These are phyloP conservation scores for Trichoderma oligosporum DNA, from an alignment of 2,329 filamentous ascomycete species.

Conservation along the genomic window DNA sequence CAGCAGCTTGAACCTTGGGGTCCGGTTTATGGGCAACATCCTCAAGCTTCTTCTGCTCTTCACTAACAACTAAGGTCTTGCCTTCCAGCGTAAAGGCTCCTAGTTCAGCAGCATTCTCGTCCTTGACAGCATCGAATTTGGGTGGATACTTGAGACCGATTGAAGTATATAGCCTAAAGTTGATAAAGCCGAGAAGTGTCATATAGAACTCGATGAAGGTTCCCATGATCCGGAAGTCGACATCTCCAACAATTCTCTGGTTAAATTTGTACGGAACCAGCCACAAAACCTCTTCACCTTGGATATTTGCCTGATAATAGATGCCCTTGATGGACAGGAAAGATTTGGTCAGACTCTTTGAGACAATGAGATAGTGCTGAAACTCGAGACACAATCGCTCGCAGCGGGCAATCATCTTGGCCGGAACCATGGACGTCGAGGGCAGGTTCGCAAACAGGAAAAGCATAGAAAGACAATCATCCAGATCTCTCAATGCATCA, in stretches of 20 bases:
- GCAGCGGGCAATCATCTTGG: constrained; percentile 93
- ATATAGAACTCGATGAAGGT: constrained; percentile 99
- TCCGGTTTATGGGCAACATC: constrained; percentile 49
- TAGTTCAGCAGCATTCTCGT: constrained; percentile 85
- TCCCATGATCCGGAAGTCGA: constrained; percentile 98
- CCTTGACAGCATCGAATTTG: constrained; percentile 82
- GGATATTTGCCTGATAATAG: constrained; percentile 96
- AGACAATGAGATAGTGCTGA: constrained; percentile 93
- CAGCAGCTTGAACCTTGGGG: constrained; percentile 60
- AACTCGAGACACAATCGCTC: constrained; percentile 93
- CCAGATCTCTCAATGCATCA: constrained; percentile 88
- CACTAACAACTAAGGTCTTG: constrained; percentile 54
- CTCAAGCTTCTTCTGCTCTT: constrained; percentile 52
- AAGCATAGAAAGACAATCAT: constrained; percentile 94
- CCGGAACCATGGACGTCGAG: constrained; percentile 80
- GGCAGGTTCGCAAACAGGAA: constrained; percentile 97
- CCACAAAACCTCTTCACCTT: constrained; percentile 96
- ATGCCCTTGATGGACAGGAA: constrained; percentile 99
- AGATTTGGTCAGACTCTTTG: constrained; percentile 87
- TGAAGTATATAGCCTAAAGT: constrained; percentile 89
- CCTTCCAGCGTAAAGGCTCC: constrained; percentile 88
- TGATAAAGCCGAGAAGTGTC: constrained; percentile 90
- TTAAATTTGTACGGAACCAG: constrained; percentile 98
- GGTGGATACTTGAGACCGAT: constrained; percentile 92
- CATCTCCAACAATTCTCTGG: constrained; percentile 85